phyloP scores from a whole-genome alignment of 495 filamentous ascomycete species.

The Aspergillus steynii region DNA sequence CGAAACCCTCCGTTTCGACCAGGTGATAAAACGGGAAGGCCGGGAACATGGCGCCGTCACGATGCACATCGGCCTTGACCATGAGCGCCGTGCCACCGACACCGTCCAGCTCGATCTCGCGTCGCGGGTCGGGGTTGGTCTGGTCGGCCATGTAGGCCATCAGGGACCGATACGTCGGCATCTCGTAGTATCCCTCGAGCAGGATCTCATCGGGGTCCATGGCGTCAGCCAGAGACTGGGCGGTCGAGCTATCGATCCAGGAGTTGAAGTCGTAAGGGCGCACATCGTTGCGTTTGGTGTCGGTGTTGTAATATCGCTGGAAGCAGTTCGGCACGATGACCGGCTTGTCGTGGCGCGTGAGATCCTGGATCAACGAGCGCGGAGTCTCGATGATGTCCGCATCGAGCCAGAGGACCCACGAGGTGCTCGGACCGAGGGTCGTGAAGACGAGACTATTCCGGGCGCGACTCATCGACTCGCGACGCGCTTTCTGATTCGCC shows the following conservation, averaged over 20 bases:
- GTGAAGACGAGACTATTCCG: constrained; percentile 95
- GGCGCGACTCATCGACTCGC: constrained; percentile 88
- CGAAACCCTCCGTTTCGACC: constrained; percentile 97
- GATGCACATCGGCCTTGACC: constrained; percentile 96
- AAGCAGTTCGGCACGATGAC: constrained; percentile 95
- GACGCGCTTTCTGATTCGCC: constrained; percentile 78
- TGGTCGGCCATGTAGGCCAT: constrained; percentile 82
- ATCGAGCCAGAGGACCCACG: constrained; percentile 97
- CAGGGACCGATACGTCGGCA: constrained; percentile 85
- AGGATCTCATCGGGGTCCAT: constrained; percentile 93
- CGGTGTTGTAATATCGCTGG: constrained; percentile 78
- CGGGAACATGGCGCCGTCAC: constrained; percentile 98
- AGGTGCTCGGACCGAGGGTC: constrained; percentile 89
- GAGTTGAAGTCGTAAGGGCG: constrained; percentile 96
- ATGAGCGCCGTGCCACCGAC: constrained; percentile 92
- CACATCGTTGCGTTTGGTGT: constrained; percentile 65
- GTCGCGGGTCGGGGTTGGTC: constrained; percentile 53
- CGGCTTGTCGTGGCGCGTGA: constrained; percentile 80
- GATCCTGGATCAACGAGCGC: constrained; percentile 82
- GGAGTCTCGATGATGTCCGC: constrained; percentile 91
- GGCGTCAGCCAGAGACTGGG: constrained; percentile 67
- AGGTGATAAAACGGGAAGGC: constrained; percentile 94
- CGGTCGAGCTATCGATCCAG: constrained; percentile 84
- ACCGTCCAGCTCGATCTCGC: constrained; percentile 77
- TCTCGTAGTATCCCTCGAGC: constrained; percentile 87